A percentile compares a stretch with the other conserved stretches of the same genome.
Conservation (phyloP, 1,284 basidiomycete species). For the Fomes fomentarius region DNA sequence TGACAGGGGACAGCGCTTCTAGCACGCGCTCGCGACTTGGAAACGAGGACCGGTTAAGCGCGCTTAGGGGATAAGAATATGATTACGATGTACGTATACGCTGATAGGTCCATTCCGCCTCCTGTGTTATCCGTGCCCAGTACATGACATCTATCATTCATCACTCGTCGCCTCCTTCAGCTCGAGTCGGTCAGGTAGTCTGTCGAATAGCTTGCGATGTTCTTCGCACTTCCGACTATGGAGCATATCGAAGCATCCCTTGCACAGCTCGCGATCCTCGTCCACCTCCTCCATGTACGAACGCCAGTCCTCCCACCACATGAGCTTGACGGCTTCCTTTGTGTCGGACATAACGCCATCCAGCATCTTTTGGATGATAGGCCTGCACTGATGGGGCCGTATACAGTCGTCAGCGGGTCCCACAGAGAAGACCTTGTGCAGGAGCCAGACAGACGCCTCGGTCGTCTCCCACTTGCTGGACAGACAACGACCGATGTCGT, state of each 20-base stretch:
- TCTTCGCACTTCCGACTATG: no score
- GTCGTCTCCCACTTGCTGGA: slow-evolving; percentile 19
- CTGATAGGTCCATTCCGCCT: no score
- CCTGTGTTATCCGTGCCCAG: no score
- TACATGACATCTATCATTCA: no score
- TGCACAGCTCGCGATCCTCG: slow-evolving; percentile 12
- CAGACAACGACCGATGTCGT: slow-evolving; percentile 24
- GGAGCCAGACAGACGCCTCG: slow-evolving; percentile 22
- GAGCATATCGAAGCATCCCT: slow-evolving; percentile 5
- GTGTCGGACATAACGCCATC: slow-evolving; percentile 24
- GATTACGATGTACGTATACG: no score
- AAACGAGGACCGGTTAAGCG: no score
- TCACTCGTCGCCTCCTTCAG: no score
- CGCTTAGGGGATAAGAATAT: no score
- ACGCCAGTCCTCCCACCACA: slow-evolving; percentile 6
- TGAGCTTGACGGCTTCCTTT: slow-evolving; percentile 11
- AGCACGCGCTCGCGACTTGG: no score
- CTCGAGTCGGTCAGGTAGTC: no score
- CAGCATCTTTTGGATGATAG: slow-evolving; percentile 13
- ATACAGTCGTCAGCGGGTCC: not conserved
- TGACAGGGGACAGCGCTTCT: no score
- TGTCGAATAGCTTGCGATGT: no score
- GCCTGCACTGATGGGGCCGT: slow-evolving; percentile 1
- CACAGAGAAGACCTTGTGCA: slow-evolving; percentile 25
- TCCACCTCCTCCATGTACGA: slow-evolving; percentile 9